A percentile compares a stretch with the other conserved stretches of the same genome.
These are phyloP conservation scores for Colletotrichum tofieldiae DNA, from an alignment of 2,329 filamentous ascomycete species.

Conservation along the genomic window DNA sequence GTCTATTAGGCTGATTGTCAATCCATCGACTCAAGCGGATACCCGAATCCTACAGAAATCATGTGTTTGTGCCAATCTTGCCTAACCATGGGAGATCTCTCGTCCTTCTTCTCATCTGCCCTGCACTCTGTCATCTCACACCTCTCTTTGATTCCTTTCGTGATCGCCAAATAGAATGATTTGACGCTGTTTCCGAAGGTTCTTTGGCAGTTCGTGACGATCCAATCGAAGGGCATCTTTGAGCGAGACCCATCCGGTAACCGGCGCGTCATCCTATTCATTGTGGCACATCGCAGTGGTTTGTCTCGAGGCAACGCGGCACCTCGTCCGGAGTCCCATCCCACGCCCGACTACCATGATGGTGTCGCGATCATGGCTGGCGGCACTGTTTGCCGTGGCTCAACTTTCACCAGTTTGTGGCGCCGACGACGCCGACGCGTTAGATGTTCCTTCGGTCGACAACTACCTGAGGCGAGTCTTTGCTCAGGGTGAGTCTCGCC, in stretches of 20 bases:
- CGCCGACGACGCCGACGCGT: slow-evolving; percentile 19
- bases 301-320: neutral
- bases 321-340: neutral
- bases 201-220: neutral
- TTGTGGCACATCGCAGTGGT: neutral
- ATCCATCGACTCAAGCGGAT: slow-evolving; percentile 12
- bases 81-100: slow-evolving; percentile 10
- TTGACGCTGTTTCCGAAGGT: slow-evolving; percentile 1
- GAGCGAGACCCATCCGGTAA: neutral
- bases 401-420: slow-evolving; percentile 15
- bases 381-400: slow-evolving; percentile 25
- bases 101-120: neutral
- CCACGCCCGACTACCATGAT: slow-evolving; percentile 9
- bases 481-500: slow-evolving; percentile 13
- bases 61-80: slow-evolving; percentile 16
- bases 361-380: slow-evolving; percentile 17
- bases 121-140: neutral
- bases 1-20: neutral
- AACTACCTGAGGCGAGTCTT: slow-evolving; percentile 34
- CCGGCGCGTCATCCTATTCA: neutral
- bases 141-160: slow-evolving; percentile 8
- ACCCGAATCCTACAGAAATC: slow-evolving; percentile 11
- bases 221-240: neutral
- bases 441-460: slow-evolving; percentile 23
- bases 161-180: slow-evolving; percentile 9